phyloP scores from a whole-genome alignment of 139 green algal genomes.

The Tetraselmis chui region DNA sequence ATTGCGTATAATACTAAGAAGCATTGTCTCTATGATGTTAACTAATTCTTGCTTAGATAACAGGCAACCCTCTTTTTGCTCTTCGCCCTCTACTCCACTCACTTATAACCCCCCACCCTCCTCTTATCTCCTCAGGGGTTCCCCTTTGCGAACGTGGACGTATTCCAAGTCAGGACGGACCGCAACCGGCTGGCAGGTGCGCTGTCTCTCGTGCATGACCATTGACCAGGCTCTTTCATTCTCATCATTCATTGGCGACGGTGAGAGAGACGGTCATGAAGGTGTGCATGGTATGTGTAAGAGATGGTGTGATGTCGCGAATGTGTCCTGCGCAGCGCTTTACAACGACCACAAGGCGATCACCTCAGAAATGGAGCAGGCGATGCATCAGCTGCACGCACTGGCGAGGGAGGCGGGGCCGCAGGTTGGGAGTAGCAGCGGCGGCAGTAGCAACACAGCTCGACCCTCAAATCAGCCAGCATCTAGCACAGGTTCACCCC shows the following conservation, averaged over 20 bases:
- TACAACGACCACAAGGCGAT: constrained; percentile 74
- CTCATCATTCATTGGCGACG: too few species aligned
- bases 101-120: neutral
- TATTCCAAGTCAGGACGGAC: constrained; percentile 53
- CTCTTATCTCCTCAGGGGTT: constrained; percentile 54
- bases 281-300: too few species aligned
- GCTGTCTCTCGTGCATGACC: neutral
- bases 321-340: constrained; percentile 49
- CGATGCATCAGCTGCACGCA: constrained; percentile 55
- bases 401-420: constrained; percentile 6
- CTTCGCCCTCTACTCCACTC: too few species aligned
- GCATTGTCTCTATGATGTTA: neutral
- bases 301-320: too few species aligned
- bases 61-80: too few species aligned
- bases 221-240: neutral
- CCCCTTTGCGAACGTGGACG: constrained; percentile 67
- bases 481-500: too few species aligned
- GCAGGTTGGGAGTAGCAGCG: neutral
- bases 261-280: too few species aligned
- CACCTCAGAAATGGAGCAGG: constrained; percentile 45
- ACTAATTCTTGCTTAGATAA: neutral
- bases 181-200: constrained; percentile 47
- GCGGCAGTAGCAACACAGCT: neutral
- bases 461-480: too few species aligned
- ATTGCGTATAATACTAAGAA: neutral